Percentiles rank a stretch among this genome's conserved stretches.
These are phyloP conservation scores for Phaseolus lunatus DNA, from an alignment of 306 rosid genomes.

Conservation along the genomic window DNA sequence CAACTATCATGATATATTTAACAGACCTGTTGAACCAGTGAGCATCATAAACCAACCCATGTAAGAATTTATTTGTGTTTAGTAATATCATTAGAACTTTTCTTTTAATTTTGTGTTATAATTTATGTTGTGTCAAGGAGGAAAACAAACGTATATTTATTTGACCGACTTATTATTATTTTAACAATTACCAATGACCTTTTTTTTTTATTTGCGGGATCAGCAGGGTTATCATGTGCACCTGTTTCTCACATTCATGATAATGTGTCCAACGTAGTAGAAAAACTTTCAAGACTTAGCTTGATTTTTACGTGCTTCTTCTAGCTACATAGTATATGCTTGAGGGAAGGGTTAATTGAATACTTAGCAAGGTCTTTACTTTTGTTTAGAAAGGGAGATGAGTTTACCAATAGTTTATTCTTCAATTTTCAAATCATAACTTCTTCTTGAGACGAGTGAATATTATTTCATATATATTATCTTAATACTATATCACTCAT, in stretches of 20 bases:
- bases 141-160: neutral
- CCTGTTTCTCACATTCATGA: neutral
- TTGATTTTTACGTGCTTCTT: too few relatives aligned
- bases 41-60: neutral
- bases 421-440: neutral
- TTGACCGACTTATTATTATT: too few relatives aligned
- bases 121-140: neutral
- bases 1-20: neutral
- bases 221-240: neutral
- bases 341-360: too few relatives aligned
- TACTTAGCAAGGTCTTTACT: neutral
- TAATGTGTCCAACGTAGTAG: neutral
- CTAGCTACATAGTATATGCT: too few relatives aligned
- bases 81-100: neutral
- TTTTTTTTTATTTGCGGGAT: neutral
- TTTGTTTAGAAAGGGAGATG: neutral
- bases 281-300: neutral
- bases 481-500: too few relatives aligned
- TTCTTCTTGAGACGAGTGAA: neutral
- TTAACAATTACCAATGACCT: neutral
- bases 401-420: neutral
- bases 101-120: neutral
- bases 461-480: neutral
- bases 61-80: neutral
- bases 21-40: neutral